A percentile compares a stretch with the other conserved stretches of the same genome.
These are phyloP conservation scores for Cyberlindnera meyerae DNA, from an alignment of 805 yeast species.

Conservation along the genomic window DNA sequence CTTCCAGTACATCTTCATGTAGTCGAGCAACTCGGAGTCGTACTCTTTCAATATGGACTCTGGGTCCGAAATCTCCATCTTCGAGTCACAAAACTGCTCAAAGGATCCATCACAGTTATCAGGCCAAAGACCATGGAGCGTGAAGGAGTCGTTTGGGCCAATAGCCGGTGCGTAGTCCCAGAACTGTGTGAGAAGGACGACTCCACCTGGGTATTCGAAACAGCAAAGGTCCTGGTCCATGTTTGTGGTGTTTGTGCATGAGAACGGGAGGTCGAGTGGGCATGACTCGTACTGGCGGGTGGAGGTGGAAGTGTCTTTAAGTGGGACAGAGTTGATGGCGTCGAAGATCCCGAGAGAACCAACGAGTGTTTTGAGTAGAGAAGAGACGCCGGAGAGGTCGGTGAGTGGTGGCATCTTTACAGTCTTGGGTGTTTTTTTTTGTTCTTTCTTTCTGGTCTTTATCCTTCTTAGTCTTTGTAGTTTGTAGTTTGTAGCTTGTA, in stretches of 20 bases:
- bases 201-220: slow-evolving; percentile 82
- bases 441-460: neutral
- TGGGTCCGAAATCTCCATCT: slow-evolving; percentile 44
- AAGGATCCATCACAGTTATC: slow-evolving; percentile 81
- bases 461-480: neutral
- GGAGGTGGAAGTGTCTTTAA: neutral
- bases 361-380: no score
- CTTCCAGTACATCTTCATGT: slow-evolving; percentile 67
- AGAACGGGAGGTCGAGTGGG: slow-evolving; percentile 53
- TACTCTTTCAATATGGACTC: slow-evolving; percentile 35
- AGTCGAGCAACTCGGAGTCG: slow-evolving; percentile 41
- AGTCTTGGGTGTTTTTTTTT: neutral
- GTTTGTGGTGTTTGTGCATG: slow-evolving; percentile 54
- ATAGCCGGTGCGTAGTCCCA: slow-evolving; percentile 82
- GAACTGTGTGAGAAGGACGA: slow-evolving; percentile 82
- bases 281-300: slow-evolving; percentile 34
- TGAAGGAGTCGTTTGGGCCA: slow-evolving; percentile 67
- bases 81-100: slow-evolving; percentile 69
- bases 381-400: no score
- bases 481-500: neutral
- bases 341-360: no score
- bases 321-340: no score
- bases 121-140: slow-evolving; percentile 87
- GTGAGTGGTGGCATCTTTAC: neutral
- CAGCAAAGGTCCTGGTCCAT: slow-evolving; percentile 62